Conservation (phyloP, 805 yeast genomes). For the Yarrowia phangngaensis region DNA sequence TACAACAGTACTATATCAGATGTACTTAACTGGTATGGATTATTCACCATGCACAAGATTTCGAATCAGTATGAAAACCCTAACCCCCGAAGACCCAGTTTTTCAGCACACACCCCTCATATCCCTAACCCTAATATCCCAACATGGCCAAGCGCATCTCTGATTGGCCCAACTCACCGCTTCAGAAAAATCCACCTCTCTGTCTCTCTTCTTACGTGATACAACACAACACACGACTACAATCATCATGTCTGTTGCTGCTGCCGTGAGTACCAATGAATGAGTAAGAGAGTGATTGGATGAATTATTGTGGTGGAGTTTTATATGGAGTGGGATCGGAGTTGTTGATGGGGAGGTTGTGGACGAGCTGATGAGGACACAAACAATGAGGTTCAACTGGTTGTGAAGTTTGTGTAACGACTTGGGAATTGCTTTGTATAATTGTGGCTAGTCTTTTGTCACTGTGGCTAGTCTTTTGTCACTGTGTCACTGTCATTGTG, state of each 20-base stretch:
- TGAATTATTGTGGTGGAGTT: background rate
- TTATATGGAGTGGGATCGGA: background rate
- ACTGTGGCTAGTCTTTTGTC: no score
- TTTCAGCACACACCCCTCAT: no score
- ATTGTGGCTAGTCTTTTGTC: no score
- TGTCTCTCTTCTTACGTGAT: slow-evolving; percentile 24
- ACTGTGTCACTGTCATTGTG: no score
- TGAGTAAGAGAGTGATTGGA: background rate
- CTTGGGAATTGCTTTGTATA: no score
- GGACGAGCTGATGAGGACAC: no score
- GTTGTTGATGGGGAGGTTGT: background rate
- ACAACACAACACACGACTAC: slow-evolving; percentile 25
- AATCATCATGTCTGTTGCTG: slow-evolving; percentile 28
- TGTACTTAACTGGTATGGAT: no score
- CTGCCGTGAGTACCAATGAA: slow-evolving; percentile 23
- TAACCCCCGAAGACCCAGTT: no score
- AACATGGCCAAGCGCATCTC: background rate
- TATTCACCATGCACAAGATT: no score
- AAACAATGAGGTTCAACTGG: no score
- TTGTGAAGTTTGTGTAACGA: no score
- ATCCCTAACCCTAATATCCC: slow-evolving; percentile 14
- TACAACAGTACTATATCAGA: no score
- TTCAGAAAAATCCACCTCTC: slow-evolving; percentile 20
- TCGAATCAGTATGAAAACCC: background rate
- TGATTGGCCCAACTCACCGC: slow-evolving; percentile 21